Conservation (phyloP, 2,329 filamentous ascomycete genomes). For the Hypoxylon sp. region DNA sequence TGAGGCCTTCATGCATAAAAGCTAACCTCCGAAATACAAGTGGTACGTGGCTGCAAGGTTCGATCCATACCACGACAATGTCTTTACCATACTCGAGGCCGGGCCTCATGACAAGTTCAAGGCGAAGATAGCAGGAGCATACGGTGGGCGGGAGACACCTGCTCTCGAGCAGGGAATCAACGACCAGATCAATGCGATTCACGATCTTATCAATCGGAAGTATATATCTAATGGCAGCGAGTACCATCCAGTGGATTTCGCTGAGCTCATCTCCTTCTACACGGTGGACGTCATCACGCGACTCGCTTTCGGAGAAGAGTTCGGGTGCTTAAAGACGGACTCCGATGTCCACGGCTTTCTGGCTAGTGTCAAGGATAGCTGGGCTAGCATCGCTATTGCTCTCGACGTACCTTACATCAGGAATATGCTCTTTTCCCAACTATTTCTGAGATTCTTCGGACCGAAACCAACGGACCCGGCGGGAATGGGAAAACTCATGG, state of each 20-base stretch:
- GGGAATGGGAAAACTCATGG: conserved; percentile 35
- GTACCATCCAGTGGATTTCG: conserved; percentile 53
- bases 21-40: no score
- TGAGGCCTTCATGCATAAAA: no score
- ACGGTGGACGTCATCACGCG: conserved; percentile 62
- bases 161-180: conserved; percentile 52
- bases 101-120: conserved; percentile 53
- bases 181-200: conserved; percentile 51
- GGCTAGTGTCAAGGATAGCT: conserved; percentile 19
- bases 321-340: conserved; percentile 55
- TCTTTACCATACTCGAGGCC: conserved; percentile 58
- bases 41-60: conserved; percentile 62
- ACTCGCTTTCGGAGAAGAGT: conserved; percentile 58
- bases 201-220: conserved; percentile 53
- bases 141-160: conserved; percentile 39
- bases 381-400: conserved; percentile 29
- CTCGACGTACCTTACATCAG: conserved; percentile 39
- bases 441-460: conserved; percentile 34
- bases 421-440: conserved; percentile 32
- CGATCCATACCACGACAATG: conserved; percentile 62
- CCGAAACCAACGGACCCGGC: conserved; percentile 37
- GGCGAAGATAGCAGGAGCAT: conserved; percentile 49
- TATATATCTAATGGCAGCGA: conserved; percentile 26
- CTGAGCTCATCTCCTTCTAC: conserved; percentile 55
- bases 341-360: conserved; percentile 53